Percentiles rank a stretch among this genome's conserved stretches.
Conservation (phyloP, 2,329 filamentous ascomycete species). For the Lachnellula cervina region DNA sequence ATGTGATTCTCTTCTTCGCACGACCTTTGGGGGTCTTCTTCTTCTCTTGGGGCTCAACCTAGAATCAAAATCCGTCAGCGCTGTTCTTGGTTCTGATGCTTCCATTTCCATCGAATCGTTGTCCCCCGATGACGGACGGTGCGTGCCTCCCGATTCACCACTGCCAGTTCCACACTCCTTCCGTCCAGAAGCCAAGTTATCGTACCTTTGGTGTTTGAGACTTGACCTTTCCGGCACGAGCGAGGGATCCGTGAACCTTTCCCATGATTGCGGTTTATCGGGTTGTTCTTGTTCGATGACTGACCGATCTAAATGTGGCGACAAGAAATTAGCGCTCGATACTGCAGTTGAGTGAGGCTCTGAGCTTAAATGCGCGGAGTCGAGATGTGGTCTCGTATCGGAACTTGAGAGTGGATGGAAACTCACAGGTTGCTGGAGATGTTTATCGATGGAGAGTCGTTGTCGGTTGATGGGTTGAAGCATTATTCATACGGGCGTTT, state of each 20-base stretch:
- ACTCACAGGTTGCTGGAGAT: constrained; percentile 17
- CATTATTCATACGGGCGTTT: neutral
- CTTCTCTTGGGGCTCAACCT: constrained; percentile 93
- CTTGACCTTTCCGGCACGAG: constrained; percentile 98
- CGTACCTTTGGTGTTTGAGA: constrained; percentile 88
- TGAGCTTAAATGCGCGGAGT: neutral
- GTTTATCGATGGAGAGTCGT: constrained; percentile 4
- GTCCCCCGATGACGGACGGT: neutral
- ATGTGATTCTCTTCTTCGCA: constrained; percentile 93
- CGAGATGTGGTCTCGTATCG: neutral
- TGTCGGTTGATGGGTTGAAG: constrained; percentile 8
- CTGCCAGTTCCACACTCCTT: neutral
- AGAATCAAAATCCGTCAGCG: constrained; percentile 29
- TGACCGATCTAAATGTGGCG: constrained; percentile 27
- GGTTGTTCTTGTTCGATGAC: constrained; percentile 14
- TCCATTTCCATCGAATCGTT: constrained; percentile 1
- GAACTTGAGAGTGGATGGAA: neutral
- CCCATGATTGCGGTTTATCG: constrained; percentile 62
- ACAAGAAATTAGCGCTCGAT: constrained; percentile 14
- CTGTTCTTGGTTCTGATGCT: neutral
- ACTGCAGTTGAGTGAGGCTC: neutral
- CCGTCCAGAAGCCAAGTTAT: constrained; percentile 24
- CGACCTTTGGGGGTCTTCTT: constrained; percentile 95
- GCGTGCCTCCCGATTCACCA: neutral
- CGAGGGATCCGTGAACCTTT: constrained; percentile 91